Percentiles rank a stretch among this genome's conserved stretches.
phyloP scores from a whole-genome alignment of 148 eudicot genomes.

The Chenopodium berlandieri region DNA sequence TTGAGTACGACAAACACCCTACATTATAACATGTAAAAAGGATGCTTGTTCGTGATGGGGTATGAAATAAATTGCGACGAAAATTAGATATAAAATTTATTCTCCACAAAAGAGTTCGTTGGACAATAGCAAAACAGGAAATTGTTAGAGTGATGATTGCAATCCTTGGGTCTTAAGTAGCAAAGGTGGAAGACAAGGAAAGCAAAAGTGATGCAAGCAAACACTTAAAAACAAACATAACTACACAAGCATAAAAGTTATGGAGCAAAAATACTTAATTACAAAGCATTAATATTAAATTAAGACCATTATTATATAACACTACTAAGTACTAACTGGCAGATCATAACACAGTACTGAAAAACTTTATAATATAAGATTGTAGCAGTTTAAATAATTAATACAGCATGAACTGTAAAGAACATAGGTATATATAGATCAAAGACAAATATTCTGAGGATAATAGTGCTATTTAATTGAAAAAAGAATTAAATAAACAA shows the following conservation, averaged over 20 bases:
- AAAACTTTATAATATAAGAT: neutral
- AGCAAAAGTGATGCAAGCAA: slow-evolving; percentile 11
- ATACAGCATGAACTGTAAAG: slow-evolving; percentile 19
- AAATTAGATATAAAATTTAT: too few relatives aligned
- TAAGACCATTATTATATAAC: neutral
- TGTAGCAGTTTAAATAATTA: slow-evolving; percentile 9
- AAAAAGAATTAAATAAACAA: slow-evolving; percentile 1
- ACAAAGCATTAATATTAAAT: neutral
- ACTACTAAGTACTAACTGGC: slow-evolving; percentile 7
- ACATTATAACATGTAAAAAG: too few relatives aligned
- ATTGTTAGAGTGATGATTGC: too few relatives aligned
- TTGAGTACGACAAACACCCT: too few relatives aligned
- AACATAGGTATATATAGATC: neutral
- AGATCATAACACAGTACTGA: neutral
- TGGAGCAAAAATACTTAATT: neutral
- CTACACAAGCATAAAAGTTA: neutral
- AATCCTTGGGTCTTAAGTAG: neutral
- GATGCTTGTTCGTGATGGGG: too few relatives aligned
- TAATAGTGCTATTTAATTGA: slow-evolving; percentile 3
- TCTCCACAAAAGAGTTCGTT: too few relatives aligned
- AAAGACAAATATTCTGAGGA: slow-evolving; percentile 25
- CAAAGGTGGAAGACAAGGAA: neutral
- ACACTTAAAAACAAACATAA: neutral
- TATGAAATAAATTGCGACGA: too few relatives aligned
- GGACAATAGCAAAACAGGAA: too few relatives aligned